phyloP scores from a whole-genome alignment of 2,329 filamentous ascomycete genomes.

The Fusarium albidum region DNA sequence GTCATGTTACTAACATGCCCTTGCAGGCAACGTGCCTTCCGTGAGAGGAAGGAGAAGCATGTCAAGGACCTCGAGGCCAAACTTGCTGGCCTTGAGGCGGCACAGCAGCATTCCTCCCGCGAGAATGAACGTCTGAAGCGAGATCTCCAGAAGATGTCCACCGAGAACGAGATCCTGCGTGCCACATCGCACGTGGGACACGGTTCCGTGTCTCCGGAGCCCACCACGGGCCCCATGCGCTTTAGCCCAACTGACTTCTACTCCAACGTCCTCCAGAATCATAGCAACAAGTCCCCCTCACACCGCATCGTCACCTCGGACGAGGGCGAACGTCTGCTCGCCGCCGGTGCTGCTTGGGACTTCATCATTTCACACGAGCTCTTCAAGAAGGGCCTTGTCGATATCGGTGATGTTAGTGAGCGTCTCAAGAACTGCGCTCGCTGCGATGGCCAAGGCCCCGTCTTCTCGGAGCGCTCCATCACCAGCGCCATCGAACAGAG shows the following conservation, averaged over 20 bases:
- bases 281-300: constrained; percentile 69
- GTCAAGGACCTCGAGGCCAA: constrained; percentile 93
- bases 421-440: constrained; percentile 76
- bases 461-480: constrained; percentile 82
- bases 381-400: constrained; percentile 79
- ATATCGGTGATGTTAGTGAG: constrained; percentile 83
- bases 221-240: constrained; percentile 72
- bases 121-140: constrained; percentile 90
- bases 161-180: constrained; percentile 91
- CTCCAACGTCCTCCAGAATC: constrained; percentile 66
- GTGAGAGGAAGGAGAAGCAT: constrained; percentile 93
- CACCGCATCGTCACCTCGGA: constrained; percentile 74
- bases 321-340: constrained; percentile 74
- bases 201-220: constrained; percentile 53
- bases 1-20: constrained; percentile 24
- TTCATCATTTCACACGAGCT: constrained; percentile 82
- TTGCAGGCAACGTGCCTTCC: constrained; percentile 88
- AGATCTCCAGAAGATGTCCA: constrained; percentile 82
- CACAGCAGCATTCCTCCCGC: constrained; percentile 73
- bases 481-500: constrained; percentile 79
- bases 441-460: constrained; percentile 88
- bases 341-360: constrained; percentile 86
- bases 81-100: constrained; percentile 78
- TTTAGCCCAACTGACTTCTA: constrained; percentile 80
- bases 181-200: constrained; percentile 68